Evolutionary conservation across 805 yeast species (phyloP).

Genomic region (Pichia manshurica): DNA sequence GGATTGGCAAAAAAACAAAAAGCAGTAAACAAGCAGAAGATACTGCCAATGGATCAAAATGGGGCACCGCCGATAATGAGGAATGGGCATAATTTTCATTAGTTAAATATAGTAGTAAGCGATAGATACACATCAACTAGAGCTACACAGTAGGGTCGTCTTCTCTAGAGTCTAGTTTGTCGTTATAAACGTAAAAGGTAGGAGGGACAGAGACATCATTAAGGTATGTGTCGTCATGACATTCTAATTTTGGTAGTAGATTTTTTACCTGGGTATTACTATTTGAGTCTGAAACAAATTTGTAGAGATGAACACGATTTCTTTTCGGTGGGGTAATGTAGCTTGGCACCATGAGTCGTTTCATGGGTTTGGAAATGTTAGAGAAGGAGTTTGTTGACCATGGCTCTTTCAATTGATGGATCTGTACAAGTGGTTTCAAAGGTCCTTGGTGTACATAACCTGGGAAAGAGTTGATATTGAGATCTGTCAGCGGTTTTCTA

Average conservation of each 20-base stretch:
- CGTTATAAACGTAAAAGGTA: conserved; percentile 5
- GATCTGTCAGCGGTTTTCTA: conserved; percentile 6
- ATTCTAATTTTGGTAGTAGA: background rate
- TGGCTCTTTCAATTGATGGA: conserved; percentile 9
- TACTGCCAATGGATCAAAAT: too few species aligned
- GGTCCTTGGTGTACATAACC: conserved; percentile 4
- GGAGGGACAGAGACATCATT: background rate
- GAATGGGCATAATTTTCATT: too few species aligned
- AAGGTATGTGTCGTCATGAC: conserved; percentile 1
- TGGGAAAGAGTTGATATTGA: conserved; percentile 7
- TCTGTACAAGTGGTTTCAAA: background rate
- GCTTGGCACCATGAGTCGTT: conserved; percentile 7
- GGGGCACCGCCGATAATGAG: too few species aligned
- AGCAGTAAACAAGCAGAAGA: too few species aligned
- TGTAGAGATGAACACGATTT: conserved; percentile 6
- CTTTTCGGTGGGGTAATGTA: conserved; percentile 15
- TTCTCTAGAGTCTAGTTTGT: conserved; percentile 1
- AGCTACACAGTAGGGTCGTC: background rate
- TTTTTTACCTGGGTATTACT: background rate
- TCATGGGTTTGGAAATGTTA: background rate
- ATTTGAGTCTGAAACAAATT: conserved; percentile 4
- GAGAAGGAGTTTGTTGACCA: conserved; percentile 11
- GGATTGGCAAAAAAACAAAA: too few species aligned
- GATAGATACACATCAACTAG: too few species aligned
- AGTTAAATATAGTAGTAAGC: too few species aligned